Percentiles rank a stretch among this genome's conserved stretches.
These are phyloP conservation scores for Yamadazyma takamatsuzukensis DNA, from an alignment of 805 yeast species.

Conservation along the genomic window DNA sequence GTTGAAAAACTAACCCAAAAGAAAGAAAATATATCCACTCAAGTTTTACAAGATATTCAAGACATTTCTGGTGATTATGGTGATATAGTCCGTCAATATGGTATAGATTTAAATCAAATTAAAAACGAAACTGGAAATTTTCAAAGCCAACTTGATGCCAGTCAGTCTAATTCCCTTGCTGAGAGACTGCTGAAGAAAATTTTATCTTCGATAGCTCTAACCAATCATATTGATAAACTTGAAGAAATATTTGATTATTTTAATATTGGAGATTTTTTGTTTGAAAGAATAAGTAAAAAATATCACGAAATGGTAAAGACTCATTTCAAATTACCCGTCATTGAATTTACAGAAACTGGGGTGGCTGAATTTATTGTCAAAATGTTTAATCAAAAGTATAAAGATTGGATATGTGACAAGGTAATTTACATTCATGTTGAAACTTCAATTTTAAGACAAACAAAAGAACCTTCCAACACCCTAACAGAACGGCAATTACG, in stretches of 20 bases:
- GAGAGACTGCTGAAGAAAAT: too few relatives aligned
- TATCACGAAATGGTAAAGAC: neutral
- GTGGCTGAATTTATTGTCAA: neutral
- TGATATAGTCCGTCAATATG: too few relatives aligned
- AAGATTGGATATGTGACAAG: slow-evolving; percentile 5
- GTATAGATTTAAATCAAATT: too few relatives aligned
- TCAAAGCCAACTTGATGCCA: too few relatives aligned
- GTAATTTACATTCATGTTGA: neutral
- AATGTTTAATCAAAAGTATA: slow-evolving; percentile 9
- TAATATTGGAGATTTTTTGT: slow-evolving; percentile 6
- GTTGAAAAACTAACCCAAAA: too few relatives aligned
- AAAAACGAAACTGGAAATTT: too few relatives aligned
- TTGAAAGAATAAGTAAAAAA: slow-evolving; percentile 4
- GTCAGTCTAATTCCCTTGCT: too few relatives aligned
- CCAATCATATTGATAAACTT: slow-evolving; percentile 2
- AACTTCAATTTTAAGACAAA: neutral
- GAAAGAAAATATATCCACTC: too few relatives aligned
- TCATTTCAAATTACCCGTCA: neutral
- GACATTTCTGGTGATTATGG: too few relatives aligned
- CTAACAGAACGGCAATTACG: neutral
- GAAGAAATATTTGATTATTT: slow-evolving; percentile 7
- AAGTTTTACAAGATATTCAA: too few relatives aligned
- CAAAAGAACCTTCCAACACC: neutral
- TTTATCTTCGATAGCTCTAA: too few relatives aligned
- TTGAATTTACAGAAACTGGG: slow-evolving; percentile 2